These are phyloP conservation scores for Fraxinus albicans DNA, from an alignment of 305 asterid genomes.

Conservation along the genomic window DNA sequence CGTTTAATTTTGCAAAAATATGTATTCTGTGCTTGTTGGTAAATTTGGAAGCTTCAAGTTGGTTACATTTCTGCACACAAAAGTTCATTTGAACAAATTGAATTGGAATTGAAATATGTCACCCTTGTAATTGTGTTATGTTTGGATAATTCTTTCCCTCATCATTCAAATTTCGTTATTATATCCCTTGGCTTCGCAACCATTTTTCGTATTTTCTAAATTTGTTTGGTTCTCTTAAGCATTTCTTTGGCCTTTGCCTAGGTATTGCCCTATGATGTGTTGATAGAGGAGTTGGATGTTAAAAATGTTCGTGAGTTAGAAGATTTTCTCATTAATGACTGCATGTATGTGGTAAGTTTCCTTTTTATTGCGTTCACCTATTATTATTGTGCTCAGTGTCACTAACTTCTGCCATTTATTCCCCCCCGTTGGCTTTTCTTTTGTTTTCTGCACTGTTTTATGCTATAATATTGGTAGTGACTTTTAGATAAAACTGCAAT, in stretches of 20 bases:
- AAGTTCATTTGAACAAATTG: not conserved
- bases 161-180: not conserved
- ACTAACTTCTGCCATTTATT: not conserved
- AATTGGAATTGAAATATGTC: not conserved
- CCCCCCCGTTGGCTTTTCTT: not conserved
- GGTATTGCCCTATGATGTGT: constrained; percentile 87
- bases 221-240: constrained; percentile 7
- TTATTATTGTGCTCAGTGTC: constrained; percentile 7
- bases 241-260: constrained; percentile 28
- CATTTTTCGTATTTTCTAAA: constrained; percentile 8
- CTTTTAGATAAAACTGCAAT: constrained; percentile 6
- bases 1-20: not conserved
- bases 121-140: not conserved
- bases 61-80: not conserved
- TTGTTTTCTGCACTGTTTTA: not conserved
- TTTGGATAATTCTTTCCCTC: not conserved
- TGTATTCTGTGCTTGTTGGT: not conserved
- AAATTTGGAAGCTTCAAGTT: constrained; percentile 10
- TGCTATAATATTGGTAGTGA: constrained; percentile 5
- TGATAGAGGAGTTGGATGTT: constrained; percentile 92
- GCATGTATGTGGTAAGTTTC: constrained; percentile 95
- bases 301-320: constrained; percentile 91
- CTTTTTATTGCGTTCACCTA: constrained; percentile 3
- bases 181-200: not conserved
- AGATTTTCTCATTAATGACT: constrained; percentile 95